Conservation (phyloP, 805 yeast genomes). For the Candida chauliodis region DNA sequence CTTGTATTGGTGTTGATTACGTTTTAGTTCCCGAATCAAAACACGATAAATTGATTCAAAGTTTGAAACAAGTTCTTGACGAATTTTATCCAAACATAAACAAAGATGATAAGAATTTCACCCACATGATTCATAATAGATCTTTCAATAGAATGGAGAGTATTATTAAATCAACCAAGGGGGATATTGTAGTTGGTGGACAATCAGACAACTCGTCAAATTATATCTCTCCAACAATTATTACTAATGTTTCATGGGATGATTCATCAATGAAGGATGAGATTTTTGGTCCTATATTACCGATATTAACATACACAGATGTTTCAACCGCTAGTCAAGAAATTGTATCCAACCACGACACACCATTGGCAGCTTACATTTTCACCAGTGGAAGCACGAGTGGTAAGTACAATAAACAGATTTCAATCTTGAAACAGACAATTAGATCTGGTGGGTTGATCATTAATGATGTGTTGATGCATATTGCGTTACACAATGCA, state of each 20-base stretch:
- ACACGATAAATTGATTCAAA: constrained; percentile 48
- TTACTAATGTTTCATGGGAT: constrained; percentile 57
- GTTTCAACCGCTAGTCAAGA: constrained; percentile 42
- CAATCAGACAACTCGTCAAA: constrained; percentile 33
- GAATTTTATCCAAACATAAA: constrained; percentile 42
- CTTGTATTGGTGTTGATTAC: constrained; percentile 89
- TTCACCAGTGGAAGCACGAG: constrained; percentile 48
- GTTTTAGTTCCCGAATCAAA: constrained; percentile 59
- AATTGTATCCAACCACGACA: constrained; percentile 52
- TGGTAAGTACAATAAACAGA: constrained; percentile 41
- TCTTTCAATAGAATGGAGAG: constrained; percentile 47
- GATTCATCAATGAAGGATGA: constrained; percentile 76
- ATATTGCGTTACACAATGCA: constrained; percentile 60
- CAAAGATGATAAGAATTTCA: constrained; percentile 24
- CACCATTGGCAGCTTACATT: constrained; percentile 79
- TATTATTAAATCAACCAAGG: constrained; percentile 48
- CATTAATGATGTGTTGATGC: constrained; percentile 70
- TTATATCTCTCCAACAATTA: constrained; percentile 70
- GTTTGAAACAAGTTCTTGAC: constrained; percentile 36
- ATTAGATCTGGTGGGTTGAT: constrained; percentile 72
- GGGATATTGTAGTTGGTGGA: constrained; percentile 50
- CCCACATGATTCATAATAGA: constrained; percentile 59
- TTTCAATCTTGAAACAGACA: constrained; percentile 40
- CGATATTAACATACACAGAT: constrained; percentile 54
- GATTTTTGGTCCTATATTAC: constrained; percentile 82